Evolutionary conservation across 345 rosid genomes (phyloP), one percentile per base, ranked within the genome.

Genomic region (Nephelium lappaceum): DNA sequence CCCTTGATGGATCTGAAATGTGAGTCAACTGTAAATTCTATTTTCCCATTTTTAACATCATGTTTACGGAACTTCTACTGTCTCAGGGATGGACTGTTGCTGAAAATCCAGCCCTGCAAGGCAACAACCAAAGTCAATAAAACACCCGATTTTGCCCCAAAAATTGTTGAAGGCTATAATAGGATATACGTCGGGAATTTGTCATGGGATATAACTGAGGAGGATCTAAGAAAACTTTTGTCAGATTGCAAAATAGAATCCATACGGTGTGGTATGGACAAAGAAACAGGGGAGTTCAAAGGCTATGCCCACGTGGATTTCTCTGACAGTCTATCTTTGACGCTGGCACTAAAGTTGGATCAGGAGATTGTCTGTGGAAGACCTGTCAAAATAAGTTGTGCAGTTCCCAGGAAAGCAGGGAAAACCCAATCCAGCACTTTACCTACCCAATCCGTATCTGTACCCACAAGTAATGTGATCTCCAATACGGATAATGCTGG

Each of bases 261-360:
- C 6, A 72, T 96, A 43, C 94, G 98, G 24, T 85, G 89, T n/a
- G 99, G 97, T 27, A 83, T 42, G 81, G 83, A 91, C 87, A 95
- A 93, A 85, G 97, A 90, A 84, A 93, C 95, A 15, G 93, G 90
- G 75, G 95, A 91, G 66, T 93, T 94, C 84, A 86, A 84, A 74
- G 99, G 99, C 49, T 94, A 89, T 51, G 98, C 93, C 27, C 99
- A 94, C 77, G 90, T 94, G 57, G 95, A 93, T 81, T 96, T 94
- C 82, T 82, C 89, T 12, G 92, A 93, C 76, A 88, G 89, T 60
- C 79, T 83, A 21, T 92, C 91, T 9, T 79, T 89, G 72, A 81
- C 81, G 1, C 86, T 88, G 90, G 97, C 99, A 43, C 83, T 96
- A 12, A 93, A 91, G 90, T 86, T 94, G 85, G 93, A 96, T 87